phyloP scores from a whole-genome alignment of 2,329 filamentous ascomycete genomes.

The Delphinella strobiligena region DNA sequence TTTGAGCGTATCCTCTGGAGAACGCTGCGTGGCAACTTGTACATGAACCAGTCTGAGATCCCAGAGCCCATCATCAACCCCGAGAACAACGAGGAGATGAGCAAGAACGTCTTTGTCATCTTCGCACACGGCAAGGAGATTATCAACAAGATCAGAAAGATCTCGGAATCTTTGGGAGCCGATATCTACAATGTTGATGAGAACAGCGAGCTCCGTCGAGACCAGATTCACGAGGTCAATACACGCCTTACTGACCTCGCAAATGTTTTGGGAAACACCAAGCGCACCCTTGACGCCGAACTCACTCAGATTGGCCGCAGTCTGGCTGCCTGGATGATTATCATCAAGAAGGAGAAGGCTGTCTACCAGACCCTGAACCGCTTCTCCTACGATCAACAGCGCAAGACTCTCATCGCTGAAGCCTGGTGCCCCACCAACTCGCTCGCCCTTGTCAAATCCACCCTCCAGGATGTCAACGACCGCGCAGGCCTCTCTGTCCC shows the following conservation, averaged over 20 bases:
- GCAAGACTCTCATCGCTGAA: constrained; percentile 93
- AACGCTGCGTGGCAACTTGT: constrained; percentile 90
- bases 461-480: constrained; percentile 92
- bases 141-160: constrained; percentile 96
- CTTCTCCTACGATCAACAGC: constrained; percentile 91
- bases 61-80: constrained; percentile 86
- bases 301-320: constrained; percentile 87
- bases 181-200: constrained; percentile 96
- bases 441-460: constrained; percentile 77
- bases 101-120: constrained; percentile 99
- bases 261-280: constrained; percentile 89
- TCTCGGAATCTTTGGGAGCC: constrained; percentile 91
- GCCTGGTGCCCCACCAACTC: constrained; percentile 95
- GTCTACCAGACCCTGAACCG: constrained; percentile 91
- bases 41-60: constrained; percentile 99
- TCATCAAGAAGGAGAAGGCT: constrained; percentile 96
- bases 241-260: constrained; percentile 80
- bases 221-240: constrained; percentile 97
- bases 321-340: constrained; percentile 91
- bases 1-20: constrained; percentile 98
- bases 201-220: constrained; percentile 85
- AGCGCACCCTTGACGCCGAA: constrained; percentile 85
- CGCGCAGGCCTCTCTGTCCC: constrained; percentile 91
- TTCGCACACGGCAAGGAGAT: constrained; percentile 98
- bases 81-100: constrained; percentile 76